Conservation (phyloP, 768 basidiomycete genomes). For the Trametes cinnabarina region DNA sequence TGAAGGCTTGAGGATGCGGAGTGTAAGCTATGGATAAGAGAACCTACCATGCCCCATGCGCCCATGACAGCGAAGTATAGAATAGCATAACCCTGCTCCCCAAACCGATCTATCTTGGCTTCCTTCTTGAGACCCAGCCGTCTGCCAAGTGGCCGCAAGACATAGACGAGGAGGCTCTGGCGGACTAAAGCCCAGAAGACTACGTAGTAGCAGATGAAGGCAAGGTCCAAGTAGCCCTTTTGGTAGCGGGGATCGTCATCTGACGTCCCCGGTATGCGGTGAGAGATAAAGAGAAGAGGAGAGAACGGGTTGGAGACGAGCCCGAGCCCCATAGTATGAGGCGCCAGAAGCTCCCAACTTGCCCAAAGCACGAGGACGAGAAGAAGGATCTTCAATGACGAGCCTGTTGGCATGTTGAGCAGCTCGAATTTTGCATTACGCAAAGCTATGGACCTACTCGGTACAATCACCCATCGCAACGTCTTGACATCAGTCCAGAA, state of each 20-base stretch:
- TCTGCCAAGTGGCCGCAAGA: constrained; percentile 66
- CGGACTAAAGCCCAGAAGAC: constrained; percentile 88
- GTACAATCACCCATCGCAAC: constrained; percentile 71
- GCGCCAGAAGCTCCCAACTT: constrained; percentile 59
- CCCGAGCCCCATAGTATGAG: constrained; percentile 46
- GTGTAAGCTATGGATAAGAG: too few relatives aligned
- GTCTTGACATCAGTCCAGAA: constrained; percentile 53
- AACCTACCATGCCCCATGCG: constrained; percentile 74
- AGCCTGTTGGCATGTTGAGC: constrained; percentile 37
- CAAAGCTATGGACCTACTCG: constrained; percentile 46
- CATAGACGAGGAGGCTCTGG: constrained; percentile 63
- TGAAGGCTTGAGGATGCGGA: too few relatives aligned
- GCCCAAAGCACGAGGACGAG: constrained; percentile 58
- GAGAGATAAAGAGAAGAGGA: constrained; percentile 68
- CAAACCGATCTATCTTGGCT: constrained; percentile 77
- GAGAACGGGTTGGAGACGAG: constrained; percentile 69
- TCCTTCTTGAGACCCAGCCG: constrained; percentile 66
- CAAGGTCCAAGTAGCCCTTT: constrained; percentile 72
- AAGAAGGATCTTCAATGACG: constrained; percentile 65
- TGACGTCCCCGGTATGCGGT: constrained; percentile 51
- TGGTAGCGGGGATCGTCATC: constrained; percentile 59
- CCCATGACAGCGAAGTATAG: constrained; percentile 76
- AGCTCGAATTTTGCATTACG: neutral
- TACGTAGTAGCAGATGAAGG: constrained; percentile 81
- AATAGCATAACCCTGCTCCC: constrained; percentile 87